phyloP scores from a whole-genome alignment of 306 rosid genomes.

The Prunus mume region DNA sequence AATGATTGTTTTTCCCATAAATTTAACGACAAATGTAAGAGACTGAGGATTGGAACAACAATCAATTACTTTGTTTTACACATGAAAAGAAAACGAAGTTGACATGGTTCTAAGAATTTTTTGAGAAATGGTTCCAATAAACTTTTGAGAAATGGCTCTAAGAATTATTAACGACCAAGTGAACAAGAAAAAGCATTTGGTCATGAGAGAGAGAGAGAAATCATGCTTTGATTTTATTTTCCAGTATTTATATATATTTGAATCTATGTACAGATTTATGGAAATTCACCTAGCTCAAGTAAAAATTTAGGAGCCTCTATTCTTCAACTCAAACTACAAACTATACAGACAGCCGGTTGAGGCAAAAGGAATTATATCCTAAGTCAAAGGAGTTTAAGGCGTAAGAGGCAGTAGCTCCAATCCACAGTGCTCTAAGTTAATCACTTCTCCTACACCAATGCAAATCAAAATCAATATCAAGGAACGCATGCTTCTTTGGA shows the following conservation, averaged over 20 bases:
- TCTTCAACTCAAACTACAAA: neutral
- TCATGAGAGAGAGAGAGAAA: neutral
- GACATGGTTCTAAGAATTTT: too few species aligned
- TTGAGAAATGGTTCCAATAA: too few species aligned
- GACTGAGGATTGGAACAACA: too few species aligned
- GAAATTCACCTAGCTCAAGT: conserved; percentile 5
- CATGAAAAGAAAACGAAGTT: too few species aligned
- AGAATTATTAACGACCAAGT: too few species aligned
- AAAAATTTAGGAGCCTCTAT: conserved; percentile 10
- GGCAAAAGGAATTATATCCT: conserved; percentile 4
- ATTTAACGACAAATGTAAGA: too few species aligned
- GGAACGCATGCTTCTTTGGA: neutral
- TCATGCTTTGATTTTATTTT: conserved; percentile 9
- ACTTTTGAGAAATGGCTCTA: too few species aligned
- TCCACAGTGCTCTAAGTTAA: neutral
- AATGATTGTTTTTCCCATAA: too few species aligned
- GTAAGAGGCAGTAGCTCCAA: neutral
- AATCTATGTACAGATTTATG: conserved; percentile 19
- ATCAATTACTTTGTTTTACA: too few species aligned
- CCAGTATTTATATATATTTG: conserved; percentile 4
- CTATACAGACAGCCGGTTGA: conserved; percentile 13
- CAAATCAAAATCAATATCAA: neutral
- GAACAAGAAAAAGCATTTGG: too few species aligned
- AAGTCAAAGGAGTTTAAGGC: neutral
- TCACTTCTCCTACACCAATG: neutral